Conservation (phyloP, 2,329 filamentous ascomycete species). For the Clonostachys rhizophaga region DNA sequence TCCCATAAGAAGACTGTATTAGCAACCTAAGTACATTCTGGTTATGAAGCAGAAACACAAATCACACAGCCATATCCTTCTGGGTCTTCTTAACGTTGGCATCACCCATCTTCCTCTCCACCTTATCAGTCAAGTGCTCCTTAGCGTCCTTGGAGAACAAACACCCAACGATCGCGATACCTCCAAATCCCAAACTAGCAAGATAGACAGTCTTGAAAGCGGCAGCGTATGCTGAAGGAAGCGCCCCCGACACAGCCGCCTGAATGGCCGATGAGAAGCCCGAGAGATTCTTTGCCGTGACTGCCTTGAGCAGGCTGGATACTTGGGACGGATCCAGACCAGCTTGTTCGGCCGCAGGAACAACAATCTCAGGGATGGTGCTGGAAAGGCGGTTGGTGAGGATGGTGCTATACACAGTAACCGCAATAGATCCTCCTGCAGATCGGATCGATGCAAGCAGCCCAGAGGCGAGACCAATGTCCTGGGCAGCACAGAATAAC, state of each 20-base stretch:
- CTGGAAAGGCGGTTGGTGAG: conserved; percentile 26
- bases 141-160: conserved; percentile 26
- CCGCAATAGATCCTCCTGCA: conserved; percentile 26
- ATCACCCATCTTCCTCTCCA: conserved; percentile 23
- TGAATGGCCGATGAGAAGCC: conserved; percentile 21
- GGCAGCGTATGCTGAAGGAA: conserved; percentile 27
- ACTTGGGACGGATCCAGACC: conserved; percentile 24
- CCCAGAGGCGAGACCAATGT: conserved; percentile 34
- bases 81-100: neutral
- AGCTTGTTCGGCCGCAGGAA: conserved; percentile 23
- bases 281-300: conserved; percentile 19
- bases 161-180: conserved; percentile 26
- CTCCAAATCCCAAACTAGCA: conserved; percentile 28
- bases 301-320: conserved; percentile 21
- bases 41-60: too few species aligned
- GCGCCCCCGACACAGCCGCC: conserved; percentile 14
- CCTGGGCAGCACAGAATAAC: conserved; percentile 27
- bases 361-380: conserved; percentile 25
- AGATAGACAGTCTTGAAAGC: conserved; percentile 34
- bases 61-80: too few species aligned
- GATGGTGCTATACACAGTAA: conserved; percentile 31
- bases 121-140: conserved; percentile 22
- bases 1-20: too few species aligned
- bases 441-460: conserved; percentile 31
- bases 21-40: too few species aligned